Conservation (phyloP, 768 basidiomycete genomes). For the Glaciozyma martinii region DNA sequence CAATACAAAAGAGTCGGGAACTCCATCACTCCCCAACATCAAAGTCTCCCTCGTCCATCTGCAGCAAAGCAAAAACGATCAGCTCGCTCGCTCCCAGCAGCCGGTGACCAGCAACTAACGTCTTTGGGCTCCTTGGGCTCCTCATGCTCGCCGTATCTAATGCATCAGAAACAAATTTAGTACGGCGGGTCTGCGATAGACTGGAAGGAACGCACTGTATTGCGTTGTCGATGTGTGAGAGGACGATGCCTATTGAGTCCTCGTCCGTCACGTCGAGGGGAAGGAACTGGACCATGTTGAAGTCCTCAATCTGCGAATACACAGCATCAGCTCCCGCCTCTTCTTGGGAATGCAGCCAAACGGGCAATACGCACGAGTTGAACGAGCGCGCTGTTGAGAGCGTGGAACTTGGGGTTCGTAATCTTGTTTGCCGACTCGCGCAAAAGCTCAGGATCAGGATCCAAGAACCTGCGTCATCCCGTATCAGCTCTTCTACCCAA, state of each 20-base stretch:
- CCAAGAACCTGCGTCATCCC: constrained; percentile 59
- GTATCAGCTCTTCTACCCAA: neutral
- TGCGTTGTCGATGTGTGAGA: constrained; percentile 94
- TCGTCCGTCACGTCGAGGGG: constrained; percentile 84
- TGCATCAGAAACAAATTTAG: neutral
- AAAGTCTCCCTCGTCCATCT: constrained; percentile 10
- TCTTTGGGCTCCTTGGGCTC: constrained; percentile 61
- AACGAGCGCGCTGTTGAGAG: constrained; percentile 88
- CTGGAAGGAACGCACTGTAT: constrained; percentile 72
- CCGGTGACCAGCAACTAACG: constrained; percentile 1
- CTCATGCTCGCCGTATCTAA: constrained; percentile 48
- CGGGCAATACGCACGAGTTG: constrained; percentile 83
- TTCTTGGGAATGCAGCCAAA: neutral
- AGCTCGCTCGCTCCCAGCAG: neutral
- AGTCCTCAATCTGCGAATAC: constrained; percentile 76
- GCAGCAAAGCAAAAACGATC: no score
- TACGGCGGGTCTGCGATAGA: neutral
- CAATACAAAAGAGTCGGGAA: neutral
- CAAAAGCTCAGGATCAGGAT: constrained; percentile 86
- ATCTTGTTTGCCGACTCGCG: constrained; percentile 45
- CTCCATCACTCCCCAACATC: constrained; percentile 3
- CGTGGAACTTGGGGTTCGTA: constrained; percentile 74
- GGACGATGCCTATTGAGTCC: constrained; percentile 77
- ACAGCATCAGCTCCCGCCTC: neutral
- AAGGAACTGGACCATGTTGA: constrained; percentile 92